Evolutionary conservation across 345 rosid species (phyloP), one percentile per base, ranked within the genome.

Genomic region (Excoecaria agallocha): DNA sequence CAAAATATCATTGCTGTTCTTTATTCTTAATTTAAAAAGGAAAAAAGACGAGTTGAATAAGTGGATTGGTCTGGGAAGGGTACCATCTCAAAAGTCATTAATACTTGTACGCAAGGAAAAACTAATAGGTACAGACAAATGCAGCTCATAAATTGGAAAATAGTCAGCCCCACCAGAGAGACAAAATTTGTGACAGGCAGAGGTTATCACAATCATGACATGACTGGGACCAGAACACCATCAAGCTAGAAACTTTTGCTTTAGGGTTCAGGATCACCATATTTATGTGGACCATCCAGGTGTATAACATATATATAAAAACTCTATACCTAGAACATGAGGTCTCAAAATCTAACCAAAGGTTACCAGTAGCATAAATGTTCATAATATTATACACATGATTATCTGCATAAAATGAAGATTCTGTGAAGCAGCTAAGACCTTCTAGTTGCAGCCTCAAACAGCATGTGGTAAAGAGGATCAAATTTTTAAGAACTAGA

Each of bases 161-260:
- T 5, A 25, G 51, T 48, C 20, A 38, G 55, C 20, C 48, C 24
- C 37, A 50, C 8, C 17, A 54, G 17, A 68, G 45, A 50, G 16
- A 68, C 52, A 50, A 50, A 9, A 15, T 8, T 17, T 7, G 11
- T 50, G 20, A 6, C 5, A 49, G 8, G 39, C 20, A 22, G 49
- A 30, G 46, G 17, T 51, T 15, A 68, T 68, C 71, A 50, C 59
- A 68, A 50, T 68, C 41, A 50, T 30, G 59, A 51, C 43, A 68
- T 4, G 55, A 68, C 24, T 25, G 57, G 62, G 16, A 70, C 54
- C 65, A 58, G 35, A 30, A 1, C 5, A 20, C 8, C 48, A 43
- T 58, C 30, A 56, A 11, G 61, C 64, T 70, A 39, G 19, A 24
- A 66, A 70, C 11, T 4, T 38, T 15, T 20, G 3, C 12, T 56